Evolutionary conservation across 208 protist genomes (phyloP), one percentile per base, ranked within the genome.

Genomic region (Leishmania turanica): DNA sequence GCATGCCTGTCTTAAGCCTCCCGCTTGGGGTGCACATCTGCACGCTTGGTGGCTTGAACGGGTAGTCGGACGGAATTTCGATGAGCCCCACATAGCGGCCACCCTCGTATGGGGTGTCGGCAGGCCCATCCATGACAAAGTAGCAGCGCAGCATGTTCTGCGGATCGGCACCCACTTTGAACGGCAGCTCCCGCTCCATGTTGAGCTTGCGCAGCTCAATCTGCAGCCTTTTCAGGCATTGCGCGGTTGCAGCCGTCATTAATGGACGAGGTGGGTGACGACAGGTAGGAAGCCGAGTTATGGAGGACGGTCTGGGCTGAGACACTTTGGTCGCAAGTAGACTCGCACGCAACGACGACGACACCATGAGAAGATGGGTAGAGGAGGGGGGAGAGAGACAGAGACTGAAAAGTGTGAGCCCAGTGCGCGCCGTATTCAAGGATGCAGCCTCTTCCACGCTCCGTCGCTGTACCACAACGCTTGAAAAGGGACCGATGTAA

Each of bases 31-130:
- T 98, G 27, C 87, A 84, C 74, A 99, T 81, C 42, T 92, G 83
- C 45, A 99, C 92, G 54, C 83, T 84, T 13, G 98, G 98, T n/a
- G 98, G 98, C 78, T 98, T 97, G 56, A 99, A 97, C 2, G 99
- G 99, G 85, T 99, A 99, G 49, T 99, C 94, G 5, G 90, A 45
- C 0, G 98, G 97, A 47, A 99, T 95, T 9, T 96, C 85, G 31
- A 99, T 92, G 65, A 96, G 83, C 0, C 99, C 99, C 77, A 99
- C 90, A 87, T 99, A 99, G 72, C 98, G 87, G 19, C 99, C 99
- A 34, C 97, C 98, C 40, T 71, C 85, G 73, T 93, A 93, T 1
- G 75, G 79, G 17, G 84, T 89, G 66, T 56, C 85, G 1, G 21
- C 79, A 4, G 87, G 87, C 2, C 89, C 87, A 60, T 84, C 54